A percentile compares a stretch with the other conserved stretches of the same genome.
Evolutionary conservation across 2,329 filamentous ascomycete species (phyloP).

Genomic region (Verticillium nubilum): DNA sequence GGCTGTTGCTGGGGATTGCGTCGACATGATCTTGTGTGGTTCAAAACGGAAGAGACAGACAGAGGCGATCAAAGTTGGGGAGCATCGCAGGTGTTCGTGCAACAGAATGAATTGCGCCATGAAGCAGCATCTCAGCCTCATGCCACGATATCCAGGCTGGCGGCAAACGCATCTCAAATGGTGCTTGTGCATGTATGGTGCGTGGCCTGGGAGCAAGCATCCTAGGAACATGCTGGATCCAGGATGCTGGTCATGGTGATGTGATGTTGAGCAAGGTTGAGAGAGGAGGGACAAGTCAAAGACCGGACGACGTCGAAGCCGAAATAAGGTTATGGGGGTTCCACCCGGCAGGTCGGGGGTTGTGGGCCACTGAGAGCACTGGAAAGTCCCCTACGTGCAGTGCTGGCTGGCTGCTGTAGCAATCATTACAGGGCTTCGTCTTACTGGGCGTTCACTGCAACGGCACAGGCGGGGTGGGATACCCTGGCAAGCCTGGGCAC

Average conservation of each 20-base stretch:
- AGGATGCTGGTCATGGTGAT: not conserved
- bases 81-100: no score
- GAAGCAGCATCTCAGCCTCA: no score
- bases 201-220: not conserved
- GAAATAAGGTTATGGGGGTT: constrained; percentile 25
- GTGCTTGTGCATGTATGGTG: not conserved
- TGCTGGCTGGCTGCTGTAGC: not conserved
- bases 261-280: constrained; percentile 4
- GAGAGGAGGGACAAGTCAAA: constrained; percentile 7
- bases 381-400: not conserved
- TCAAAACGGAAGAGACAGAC: no score
- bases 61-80: no score
- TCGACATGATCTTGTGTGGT: no score
- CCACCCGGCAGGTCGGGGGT: not conserved
- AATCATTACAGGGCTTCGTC: no score
- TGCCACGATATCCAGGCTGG: not conserved
- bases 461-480: no score
- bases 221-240: not conserved
- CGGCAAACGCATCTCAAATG: not conserved
- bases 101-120: no score
- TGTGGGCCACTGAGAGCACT: not conserved
- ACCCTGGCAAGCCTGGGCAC: no score
- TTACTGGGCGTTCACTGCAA: no score
- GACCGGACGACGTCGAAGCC: constrained; percentile 22
- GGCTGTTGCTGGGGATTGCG: no score